phyloP scores from a whole-genome alignment of 768 basidiomycete genomes.

The Tulasnella sp. region DNA sequence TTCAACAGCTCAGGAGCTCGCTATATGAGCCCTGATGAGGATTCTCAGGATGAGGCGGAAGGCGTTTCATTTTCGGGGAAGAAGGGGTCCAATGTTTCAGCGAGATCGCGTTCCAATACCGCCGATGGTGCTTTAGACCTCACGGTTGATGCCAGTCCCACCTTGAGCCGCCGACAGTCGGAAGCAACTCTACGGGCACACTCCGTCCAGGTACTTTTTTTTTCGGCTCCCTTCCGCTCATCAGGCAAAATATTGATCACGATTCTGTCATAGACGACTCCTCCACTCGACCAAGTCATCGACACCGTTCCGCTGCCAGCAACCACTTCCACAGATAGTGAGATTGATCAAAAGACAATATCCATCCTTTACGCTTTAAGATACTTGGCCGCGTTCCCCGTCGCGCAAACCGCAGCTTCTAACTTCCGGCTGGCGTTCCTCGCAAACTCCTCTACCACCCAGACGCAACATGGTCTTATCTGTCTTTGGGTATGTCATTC shows the following conservation, averaged over 20 bases:
- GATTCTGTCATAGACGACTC: too few species aligned
- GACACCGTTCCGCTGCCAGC: too few species aligned
- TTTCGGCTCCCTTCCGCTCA: too few species aligned
- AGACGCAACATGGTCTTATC: background rate
- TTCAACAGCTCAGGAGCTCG: background rate
- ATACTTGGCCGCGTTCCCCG: background rate
- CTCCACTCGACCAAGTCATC: too few species aligned
- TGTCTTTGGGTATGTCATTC: background rate
- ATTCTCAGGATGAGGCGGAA: background rate
- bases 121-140: background rate
- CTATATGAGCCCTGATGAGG: background rate
- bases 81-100: background rate
- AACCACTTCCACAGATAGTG: too few species aligned
- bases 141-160: background rate
- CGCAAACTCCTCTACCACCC: background rate
- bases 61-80: background rate
- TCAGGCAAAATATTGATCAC: too few species aligned
- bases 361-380: too few species aligned
- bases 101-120: background rate
- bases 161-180: too few species aligned
- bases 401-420: background rate
- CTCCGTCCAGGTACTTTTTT: too few species aligned
- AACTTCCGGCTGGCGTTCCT: background rate
- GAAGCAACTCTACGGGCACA: too few species aligned
- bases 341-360: too few species aligned